Conservation (phyloP, 257 asterid species). For the Misopates orontium region DNA sequence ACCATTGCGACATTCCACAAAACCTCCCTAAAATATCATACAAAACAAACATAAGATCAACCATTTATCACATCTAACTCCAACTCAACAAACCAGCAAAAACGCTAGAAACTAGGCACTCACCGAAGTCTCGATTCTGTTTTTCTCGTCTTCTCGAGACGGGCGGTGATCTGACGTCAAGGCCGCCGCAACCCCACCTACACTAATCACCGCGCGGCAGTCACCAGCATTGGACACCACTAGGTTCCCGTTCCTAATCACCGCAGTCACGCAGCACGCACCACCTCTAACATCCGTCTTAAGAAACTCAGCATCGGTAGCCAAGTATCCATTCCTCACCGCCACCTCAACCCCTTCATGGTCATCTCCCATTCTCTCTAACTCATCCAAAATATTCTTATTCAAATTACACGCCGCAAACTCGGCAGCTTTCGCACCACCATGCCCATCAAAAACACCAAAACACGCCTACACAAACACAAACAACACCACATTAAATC, state of each 20-base stretch:
- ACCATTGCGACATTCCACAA: slow-evolving; percentile 66
- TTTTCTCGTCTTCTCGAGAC: slow-evolving; percentile 66
- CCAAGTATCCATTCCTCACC: slow-evolving; percentile 49
- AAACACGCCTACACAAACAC: slow-evolving; percentile 52
- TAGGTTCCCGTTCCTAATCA: slow-evolving; percentile 54
- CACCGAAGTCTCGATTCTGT: slow-evolving; percentile 64
- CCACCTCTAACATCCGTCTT: slow-evolving; percentile 64
- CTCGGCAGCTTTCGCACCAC: slow-evolving; percentile 76
- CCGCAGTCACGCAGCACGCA: slow-evolving; percentile 78
- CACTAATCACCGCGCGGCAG: slow-evolving; percentile 78
- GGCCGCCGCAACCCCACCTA: slow-evolving; percentile 64
- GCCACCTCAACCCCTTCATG: background rate
- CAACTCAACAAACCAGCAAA: background rate
- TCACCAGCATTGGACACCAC: slow-evolving; percentile 88
- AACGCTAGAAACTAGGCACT: slow-evolving; percentile 23
- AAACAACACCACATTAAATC: background rate
- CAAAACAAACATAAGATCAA: slow-evolving; percentile 24
- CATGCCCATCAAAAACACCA: slow-evolving; percentile 84
- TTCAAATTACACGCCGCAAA: slow-evolving; percentile 59
- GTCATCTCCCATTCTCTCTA: slow-evolving; percentile 24
- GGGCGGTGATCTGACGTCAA: slow-evolving; percentile 87
- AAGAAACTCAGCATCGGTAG: slow-evolving; percentile 69
- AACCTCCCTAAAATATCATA: slow-evolving; percentile 84
- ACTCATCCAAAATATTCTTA: slow-evolving; percentile 42
- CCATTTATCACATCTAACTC: background rate